Percentiles rank a stretch among this genome's conserved stretches.
Conservation (phyloP, 768 basidiomycete genomes). For the Tricholoma bakamatsutake region DNA sequence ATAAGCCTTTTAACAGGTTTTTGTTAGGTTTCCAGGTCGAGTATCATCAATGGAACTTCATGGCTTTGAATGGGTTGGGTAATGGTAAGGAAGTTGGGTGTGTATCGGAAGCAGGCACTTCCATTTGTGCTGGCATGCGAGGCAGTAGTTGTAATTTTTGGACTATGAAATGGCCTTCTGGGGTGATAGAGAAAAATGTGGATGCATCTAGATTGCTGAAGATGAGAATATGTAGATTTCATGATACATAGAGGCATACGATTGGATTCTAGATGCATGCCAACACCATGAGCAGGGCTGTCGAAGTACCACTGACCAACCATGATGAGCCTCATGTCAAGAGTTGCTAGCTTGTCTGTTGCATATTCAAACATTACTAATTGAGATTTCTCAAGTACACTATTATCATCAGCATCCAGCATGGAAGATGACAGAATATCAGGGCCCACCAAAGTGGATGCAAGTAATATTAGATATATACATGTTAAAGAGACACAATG, state of each 20-base stretch:
- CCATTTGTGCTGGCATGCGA: conserved; percentile 13
- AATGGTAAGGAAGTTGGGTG: conserved; percentile 32
- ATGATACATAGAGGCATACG: conserved; percentile 28
- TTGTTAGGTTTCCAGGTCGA: too few species aligned
- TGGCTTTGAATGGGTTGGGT: conserved; percentile 59
- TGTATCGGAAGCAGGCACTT: conserved; percentile 21
- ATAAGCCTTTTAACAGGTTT: too few species aligned
- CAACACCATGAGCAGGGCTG: conserved; percentile 39
- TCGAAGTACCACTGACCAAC: conserved; percentile 53
- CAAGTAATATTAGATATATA: conserved; percentile 30
- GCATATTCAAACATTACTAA: conserved; percentile 35
- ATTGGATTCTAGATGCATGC: conserved; percentile 39
- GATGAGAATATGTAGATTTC: conserved; percentile 1
- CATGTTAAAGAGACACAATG: conserved; percentile 6
- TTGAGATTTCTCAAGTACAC: conserved; percentile 32
- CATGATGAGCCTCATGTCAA: conserved; percentile 34
- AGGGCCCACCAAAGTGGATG: conserved; percentile 38
- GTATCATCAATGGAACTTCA: conserved; percentile 37
- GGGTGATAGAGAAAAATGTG: conserved; percentile 36
- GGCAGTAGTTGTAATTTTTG: conserved; percentile 34
- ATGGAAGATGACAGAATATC: conserved; percentile 24
- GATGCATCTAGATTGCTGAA: conserved; percentile 24
- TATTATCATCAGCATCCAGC: conserved; percentile 26
- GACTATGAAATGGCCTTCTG: conserved; percentile 38
- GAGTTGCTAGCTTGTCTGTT: conserved; percentile 20